These are phyloP conservation scores for Laetiporus sulphureus DNA, from an alignment of 1,284 basidiomycete species.

Conservation along the genomic window DNA sequence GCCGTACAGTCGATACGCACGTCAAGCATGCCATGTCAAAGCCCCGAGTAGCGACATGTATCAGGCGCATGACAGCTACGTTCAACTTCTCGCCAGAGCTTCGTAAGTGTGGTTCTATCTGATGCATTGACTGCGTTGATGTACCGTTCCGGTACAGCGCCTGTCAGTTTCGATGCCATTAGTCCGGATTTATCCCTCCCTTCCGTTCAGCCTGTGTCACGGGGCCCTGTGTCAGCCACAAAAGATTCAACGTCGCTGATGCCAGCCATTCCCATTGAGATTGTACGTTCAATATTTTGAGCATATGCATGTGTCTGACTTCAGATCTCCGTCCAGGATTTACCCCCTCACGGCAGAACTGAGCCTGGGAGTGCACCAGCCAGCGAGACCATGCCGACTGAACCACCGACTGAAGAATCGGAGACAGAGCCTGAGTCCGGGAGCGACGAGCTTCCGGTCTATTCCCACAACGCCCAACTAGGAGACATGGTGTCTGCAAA, in stretches of 20 bases:
- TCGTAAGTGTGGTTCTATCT: conserved; percentile 38
- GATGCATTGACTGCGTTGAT: not conserved
- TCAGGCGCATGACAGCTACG: conserved; percentile 63
- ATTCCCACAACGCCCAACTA: not conserved
- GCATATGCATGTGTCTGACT: no score
- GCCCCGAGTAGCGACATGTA: conserved; percentile 55
- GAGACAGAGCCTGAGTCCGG: conserved; percentile 37
- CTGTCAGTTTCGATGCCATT: conserved; percentile 21
- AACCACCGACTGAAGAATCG: conserved; percentile 30
- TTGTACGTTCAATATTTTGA: no score
- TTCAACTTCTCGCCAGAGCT: conserved; percentile 56
- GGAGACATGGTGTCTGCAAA: not conserved
- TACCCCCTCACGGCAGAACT: no score
- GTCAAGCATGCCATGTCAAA: conserved; percentile 61
- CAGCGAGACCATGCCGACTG: not conserved
- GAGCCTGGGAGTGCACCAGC: not conserved
- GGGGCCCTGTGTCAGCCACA: not conserved
- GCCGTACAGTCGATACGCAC: conserved; percentile 63
- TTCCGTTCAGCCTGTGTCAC: not conserved
- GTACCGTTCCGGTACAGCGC: conserved; percentile 16
- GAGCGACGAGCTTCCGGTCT: conserved; percentile 1
- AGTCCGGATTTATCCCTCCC: not conserved
- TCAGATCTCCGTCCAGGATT: no score
- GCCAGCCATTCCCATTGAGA: not conserved
- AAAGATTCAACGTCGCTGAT: not conserved